These are phyloP conservation scores for Backusella westeae DNA, from an alignment of 192 early-diverging fungal genomes.

Conservation along the genomic window DNA sequence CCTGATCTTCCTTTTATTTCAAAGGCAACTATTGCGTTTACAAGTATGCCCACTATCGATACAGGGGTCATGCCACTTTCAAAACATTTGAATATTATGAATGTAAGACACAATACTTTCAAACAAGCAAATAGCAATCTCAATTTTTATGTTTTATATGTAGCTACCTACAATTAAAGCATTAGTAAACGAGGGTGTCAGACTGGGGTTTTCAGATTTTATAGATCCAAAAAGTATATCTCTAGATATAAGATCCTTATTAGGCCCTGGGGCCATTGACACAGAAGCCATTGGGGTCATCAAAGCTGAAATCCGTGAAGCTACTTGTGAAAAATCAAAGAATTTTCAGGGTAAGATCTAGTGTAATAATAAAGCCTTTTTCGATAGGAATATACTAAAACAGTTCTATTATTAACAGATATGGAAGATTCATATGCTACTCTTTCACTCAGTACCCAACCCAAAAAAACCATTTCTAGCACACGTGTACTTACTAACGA, in stretches of 20 bases:
- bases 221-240: conserved; percentile 33
- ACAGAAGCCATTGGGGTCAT: conserved; percentile 25
- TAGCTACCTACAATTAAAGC: conserved; percentile 25
- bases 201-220: conserved; percentile 14
- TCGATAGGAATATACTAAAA: background rate
- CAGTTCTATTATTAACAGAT: background rate
- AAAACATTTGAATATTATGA: conserved; percentile 34
- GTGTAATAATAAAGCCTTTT: background rate
- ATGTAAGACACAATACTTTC: conserved; percentile 6
- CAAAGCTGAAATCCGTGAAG: conserved; percentile 30
- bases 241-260: conserved; percentile 16
- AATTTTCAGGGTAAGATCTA: conserved; percentile 4
- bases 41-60: conserved; percentile 22
- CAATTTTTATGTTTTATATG: background rate
- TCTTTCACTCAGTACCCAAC: conserved; percentile 19
- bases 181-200: conserved; percentile 24
- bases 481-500: conserved; percentile 30
- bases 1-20: conserved; percentile 30
- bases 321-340: background rate
- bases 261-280: conserved; percentile 12
- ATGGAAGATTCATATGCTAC: conserved; percentile 30
- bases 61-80: conserved; percentile 31
- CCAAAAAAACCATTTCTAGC: conserved; percentile 15
- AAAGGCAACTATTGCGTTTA: conserved; percentile 26
- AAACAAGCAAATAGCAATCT: background rate